Percentiles rank a stretch among this genome's conserved stretches.
phyloP scores from a whole-genome alignment of 768 basidiomycete species.

The Lactarius quietus region DNA sequence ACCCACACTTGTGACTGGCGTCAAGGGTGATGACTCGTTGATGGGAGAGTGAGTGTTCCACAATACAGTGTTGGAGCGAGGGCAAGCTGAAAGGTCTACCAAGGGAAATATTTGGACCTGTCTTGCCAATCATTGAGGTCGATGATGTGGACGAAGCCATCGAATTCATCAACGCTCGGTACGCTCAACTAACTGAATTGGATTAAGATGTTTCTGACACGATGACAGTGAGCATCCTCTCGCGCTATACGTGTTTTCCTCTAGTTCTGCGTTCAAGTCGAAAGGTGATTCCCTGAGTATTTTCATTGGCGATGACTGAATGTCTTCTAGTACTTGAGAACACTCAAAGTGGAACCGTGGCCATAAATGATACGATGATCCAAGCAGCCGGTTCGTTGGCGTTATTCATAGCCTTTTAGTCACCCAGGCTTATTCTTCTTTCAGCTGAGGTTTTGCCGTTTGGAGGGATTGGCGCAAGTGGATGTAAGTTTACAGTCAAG shows the following conservation, averaged over 20 bases:
- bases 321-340: slow-evolving; percentile 52
- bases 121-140: slow-evolving; percentile 72
- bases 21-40: slow-evolving; percentile 59
- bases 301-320: no score
- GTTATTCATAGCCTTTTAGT: background rate
- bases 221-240: slow-evolving; percentile 63
- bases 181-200: background rate
- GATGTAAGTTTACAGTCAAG: slow-evolving; percentile 48
- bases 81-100: background rate
- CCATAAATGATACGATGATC: slow-evolving; percentile 68
- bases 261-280: slow-evolving; percentile 52
- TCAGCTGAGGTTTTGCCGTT: slow-evolving; percentile 64
- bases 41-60: slow-evolving; percentile 64
- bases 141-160: slow-evolving; percentile 70
- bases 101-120: slow-evolving; percentile 83
- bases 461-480: slow-evolving; percentile 69
- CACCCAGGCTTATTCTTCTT: slow-evolving; percentile 5
- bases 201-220: background rate
- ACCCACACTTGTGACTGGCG: slow-evolving; percentile 67
- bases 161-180: slow-evolving; percentile 60
- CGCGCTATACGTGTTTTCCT: slow-evolving; percentile 72
- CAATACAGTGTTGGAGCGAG: background rate
- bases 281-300: slow-evolving; percentile 45
- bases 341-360: slow-evolving; percentile 66
- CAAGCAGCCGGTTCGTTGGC: slow-evolving; percentile 49